phyloP scores from a whole-genome alignment of 441 rosid species.

The Adansonia gregorii region DNA sequence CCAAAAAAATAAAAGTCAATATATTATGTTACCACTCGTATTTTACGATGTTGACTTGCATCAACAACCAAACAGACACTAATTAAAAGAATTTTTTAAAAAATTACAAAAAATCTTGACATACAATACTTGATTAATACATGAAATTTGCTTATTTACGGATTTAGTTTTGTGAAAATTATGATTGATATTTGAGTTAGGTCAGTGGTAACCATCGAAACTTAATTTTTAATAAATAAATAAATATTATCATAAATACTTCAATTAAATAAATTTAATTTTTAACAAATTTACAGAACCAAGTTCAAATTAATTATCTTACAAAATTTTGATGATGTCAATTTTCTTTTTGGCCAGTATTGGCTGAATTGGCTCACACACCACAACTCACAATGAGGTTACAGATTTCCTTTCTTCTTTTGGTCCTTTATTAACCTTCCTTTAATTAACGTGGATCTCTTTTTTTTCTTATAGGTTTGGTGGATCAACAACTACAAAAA shows the following conservation, averaged over 20 bases:
- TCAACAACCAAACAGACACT: no score
- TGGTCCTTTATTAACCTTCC: conserved; percentile 1
- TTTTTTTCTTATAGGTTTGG: not conserved
- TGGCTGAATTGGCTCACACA: not conserved
- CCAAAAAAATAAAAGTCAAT: not conserved
- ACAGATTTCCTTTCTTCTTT: not conserved
- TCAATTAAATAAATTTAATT: not conserved
- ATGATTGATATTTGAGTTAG: no score
- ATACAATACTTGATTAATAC: no score
- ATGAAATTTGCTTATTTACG: no score
- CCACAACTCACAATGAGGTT: not conserved
- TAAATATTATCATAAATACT: no score
- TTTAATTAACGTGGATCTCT: not conserved
- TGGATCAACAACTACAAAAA: not conserved
- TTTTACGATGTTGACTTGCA: no score
- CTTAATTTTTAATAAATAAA: not conserved
- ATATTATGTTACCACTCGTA: not conserved
- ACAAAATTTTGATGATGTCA: not conserved
- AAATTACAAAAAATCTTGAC: no score
- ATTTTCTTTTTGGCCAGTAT: not conserved
- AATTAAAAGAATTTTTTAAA: no score
- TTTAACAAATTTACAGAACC: no score
- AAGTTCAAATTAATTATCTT: not conserved
- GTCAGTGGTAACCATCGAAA: not conserved
- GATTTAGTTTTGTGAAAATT: no score